A percentile compares a stretch with the other conserved stretches of the same genome.
Evolutionary conservation across 176 grass and related monocot species (phyloP).

Genomic region (Themeda triandra): DNA sequence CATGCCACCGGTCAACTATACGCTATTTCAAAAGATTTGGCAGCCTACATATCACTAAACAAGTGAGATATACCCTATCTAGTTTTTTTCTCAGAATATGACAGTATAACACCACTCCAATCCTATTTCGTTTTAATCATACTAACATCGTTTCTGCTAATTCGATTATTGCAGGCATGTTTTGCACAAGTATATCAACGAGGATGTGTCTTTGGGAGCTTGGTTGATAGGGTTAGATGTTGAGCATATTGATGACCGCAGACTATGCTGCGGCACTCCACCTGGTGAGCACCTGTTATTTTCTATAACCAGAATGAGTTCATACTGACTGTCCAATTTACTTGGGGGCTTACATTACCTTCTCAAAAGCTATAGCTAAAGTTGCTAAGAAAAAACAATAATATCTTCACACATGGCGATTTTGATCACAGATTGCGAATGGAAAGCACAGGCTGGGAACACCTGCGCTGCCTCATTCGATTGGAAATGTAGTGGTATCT

Average conservation of each 20-base stretch:
- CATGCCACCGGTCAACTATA: slow-evolving; percentile 93
- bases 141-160: neutral
- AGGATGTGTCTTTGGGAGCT: slow-evolving; percentile 87
- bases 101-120: neutral
- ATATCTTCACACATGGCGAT: neutral
- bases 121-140: neutral
- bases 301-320: neutral
- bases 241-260: slow-evolving; percentile 86
- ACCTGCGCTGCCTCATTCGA: slow-evolving; percentile 77
- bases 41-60: slow-evolving; percentile 80
- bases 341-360: neutral
- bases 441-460: slow-evolving; percentile 83
- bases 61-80: slow-evolving; percentile 43
- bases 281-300: slow-evolving; percentile 44
- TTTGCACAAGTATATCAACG: slow-evolving; percentile 79
- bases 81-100: neutral
- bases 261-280: slow-evolving; percentile 79
- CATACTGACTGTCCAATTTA: neutral
- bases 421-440: slow-evolving; percentile 67
- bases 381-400: neutral
- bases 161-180: slow-evolving; percentile 52
- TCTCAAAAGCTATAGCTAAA: neutral
- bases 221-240: slow-evolving; percentile 91
- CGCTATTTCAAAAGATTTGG: slow-evolving; percentile 90
- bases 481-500: slow-evolving; percentile 91